Evolutionary conservation across 257 asterid genomes (phyloP), one percentile per base, ranked within the genome.

Genomic region (Datura wrightii): DNA sequence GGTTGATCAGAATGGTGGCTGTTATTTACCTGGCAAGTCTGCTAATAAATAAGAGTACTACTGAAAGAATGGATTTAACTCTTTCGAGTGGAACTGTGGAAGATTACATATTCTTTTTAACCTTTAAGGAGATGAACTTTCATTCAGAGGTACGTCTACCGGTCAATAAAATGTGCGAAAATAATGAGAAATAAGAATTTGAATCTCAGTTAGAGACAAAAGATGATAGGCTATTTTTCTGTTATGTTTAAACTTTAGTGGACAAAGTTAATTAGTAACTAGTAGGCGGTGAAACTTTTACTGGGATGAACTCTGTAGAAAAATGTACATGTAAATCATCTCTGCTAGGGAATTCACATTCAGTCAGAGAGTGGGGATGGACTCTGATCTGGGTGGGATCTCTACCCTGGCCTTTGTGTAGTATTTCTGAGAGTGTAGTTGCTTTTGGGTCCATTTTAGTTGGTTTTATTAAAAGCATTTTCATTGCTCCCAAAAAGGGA

Each of bases 1-100:
- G 46, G 44, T 76, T 76, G 81, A 76, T 52, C 82, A 76, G 46
- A 76, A 14, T 76, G 31, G 31, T 50, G 31, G 82, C 63, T 76
- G 46, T 52, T 52, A 48, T 76, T 24, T 76, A 24, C 62, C 82
- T 50, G 44, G 31, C 46, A 76, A 76, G 41, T 46, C 19, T 72
- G 55, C 55, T 71, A 71, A 71, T 71, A 71, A 44, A 44, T 34
- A 70, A 42, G 55, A 71, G 14, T 19, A 60, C 67, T 10, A 8
- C 54, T 71, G 4, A 71, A 42, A n/a, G 14, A 42, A 42, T 42
- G 55, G 56, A 71, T 48, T 74, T 24, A 74, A 74, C 19, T 74
- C 44, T 74, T 74, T 24, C 44, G 24, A 74, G 44, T 50, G 3
- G 31, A 24, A 24, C 31, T 24, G 31, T 24, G 31, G 81, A 74